Evolutionary conservation across 495 filamentous ascomycete genomes (phyloP), one percentile per base, ranked within the genome.

Genomic region (Aspergillus sparsus): DNA sequence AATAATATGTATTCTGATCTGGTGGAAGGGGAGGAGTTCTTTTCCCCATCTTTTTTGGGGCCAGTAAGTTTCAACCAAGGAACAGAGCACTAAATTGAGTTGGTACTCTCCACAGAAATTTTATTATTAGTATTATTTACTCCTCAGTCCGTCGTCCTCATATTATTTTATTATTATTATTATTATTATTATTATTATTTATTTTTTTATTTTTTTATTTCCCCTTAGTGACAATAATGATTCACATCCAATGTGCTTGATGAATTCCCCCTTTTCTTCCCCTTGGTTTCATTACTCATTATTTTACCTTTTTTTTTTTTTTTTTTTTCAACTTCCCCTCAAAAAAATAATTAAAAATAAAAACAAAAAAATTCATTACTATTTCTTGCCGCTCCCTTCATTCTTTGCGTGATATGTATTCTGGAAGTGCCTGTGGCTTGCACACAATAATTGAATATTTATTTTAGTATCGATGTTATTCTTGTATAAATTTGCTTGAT

Each of bases 251-350:
- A 32, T 33, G 21, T 56, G 12, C 18, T 21, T 59, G 21, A 59
- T 44, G 49, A 55, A 39, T 55, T 60, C 41, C 41, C 46, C 56
- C 62, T 54, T 54, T 64, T 44, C 46, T 57, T 60, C 9, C 13
- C 15, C 27, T 9, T 21, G 15, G 6, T 47, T 47, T 47, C 27
- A n/a, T 21, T 47, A 42, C 44, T 10, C 13, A 9, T 47, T n/a
- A 18, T 21, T 47, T 47, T 27, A 27, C 21, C 44, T n/a, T 18
- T 18, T 10, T 47, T n/a, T 16, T 47, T 21, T 16, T 21, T 47
- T 18, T 21, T 47, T 21, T 0, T 3, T 6, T 46, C 11, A 46
- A 18, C 9, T n/a, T 21, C 27, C 15, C 27, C 44, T 47, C 10
- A 47, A 7, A 47, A 47, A 7, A 47, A 47, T 21, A 5, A 16